Evolutionary conservation across 169 alveolate genomes (phyloP), one percentile per base, ranked within the genome.

Genomic region (Miamiensis avidus): DNA sequence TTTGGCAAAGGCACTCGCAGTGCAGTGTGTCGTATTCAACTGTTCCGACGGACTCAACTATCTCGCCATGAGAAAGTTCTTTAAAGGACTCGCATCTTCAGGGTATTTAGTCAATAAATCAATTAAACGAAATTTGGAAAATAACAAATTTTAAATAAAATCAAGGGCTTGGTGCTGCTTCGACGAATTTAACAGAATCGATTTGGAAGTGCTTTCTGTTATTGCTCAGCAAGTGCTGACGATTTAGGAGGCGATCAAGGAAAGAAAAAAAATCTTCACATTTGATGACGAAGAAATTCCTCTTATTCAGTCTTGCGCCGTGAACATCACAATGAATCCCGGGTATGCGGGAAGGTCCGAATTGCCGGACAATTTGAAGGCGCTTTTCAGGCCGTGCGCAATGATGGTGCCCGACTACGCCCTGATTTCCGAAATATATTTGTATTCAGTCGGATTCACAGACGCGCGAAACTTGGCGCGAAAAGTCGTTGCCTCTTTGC

Each of bases 351-450:
- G 98, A 27, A 90, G 98, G 83, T 92, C 97, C 31, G 97, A 95
- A 82, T 91, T 95, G 75, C 98, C 98, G 0, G 98, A 97, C 89
- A 95, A 97, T 88, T 92, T 96, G 31, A 96, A 97, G 95, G 99
- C 99, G 28, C 93, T 98, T 86, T 98, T 98, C 94, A 97, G 99
- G 82, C 98, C 99, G 34, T 97, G 98, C 87, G 97, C 99, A 32
- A 97, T 98, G 99, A 97, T 97, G 98, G 98, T 97, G 82, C 99
- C 99, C 75, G 98, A 98, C 93, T 97, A 96, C 88, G 96, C 98
- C 27, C 85, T 98, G 91, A 98, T 98, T 78, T 98, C 99, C 25
- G 99, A 97, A 92, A 98, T 97, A 75, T 94, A 95, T 88, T 95
- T 98, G 79, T 97, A 97, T 95, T 96, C 99, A 26, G 95, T 95